phyloP scores from a whole-genome alignment of 2,329 filamentous ascomycete genomes.

The Talaromyces rugulosus region DNA sequence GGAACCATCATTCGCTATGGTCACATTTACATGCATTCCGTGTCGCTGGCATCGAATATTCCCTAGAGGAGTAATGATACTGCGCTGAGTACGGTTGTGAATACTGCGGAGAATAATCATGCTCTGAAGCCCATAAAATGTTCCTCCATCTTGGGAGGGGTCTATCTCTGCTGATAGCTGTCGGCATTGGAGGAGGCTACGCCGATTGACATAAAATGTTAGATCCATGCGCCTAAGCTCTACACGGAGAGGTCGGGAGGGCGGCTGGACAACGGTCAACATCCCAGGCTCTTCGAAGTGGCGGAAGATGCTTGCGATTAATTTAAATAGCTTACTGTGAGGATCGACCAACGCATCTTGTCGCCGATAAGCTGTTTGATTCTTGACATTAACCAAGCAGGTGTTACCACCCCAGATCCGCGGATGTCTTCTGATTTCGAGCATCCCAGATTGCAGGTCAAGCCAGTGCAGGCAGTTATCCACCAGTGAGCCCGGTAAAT shows the following conservation, averaged over 20 bases:
- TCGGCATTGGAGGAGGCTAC: constrained; percentile 41
- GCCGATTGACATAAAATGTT: constrained; percentile 48
- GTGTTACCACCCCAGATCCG: constrained; percentile 40
- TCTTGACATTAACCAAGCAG: constrained; percentile 39
- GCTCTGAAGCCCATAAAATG: constrained; percentile 56
- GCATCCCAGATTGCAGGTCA: constrained; percentile 38
- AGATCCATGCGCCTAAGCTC: constrained; percentile 53
- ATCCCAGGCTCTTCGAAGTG: constrained; percentile 45
- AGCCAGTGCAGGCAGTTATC: constrained; percentile 59
- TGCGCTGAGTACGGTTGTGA: constrained; percentile 39
- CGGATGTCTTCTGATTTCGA: constrained; percentile 52
- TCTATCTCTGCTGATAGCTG: constrained; percentile 54
- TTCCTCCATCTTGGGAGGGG: constrained; percentile 55
- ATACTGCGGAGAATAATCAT: constrained; percentile 55
- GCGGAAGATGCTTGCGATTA: constrained; percentile 44
- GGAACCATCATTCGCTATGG: constrained; percentile 26
- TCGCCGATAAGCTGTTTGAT: neutral
- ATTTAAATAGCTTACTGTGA: constrained; percentile 36
- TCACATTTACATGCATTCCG: constrained; percentile 43
- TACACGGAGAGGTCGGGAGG: constrained; percentile 31
- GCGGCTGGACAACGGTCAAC: constrained; percentile 48
- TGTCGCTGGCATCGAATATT: constrained; percentile 21
- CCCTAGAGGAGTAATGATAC: constrained; percentile 54
- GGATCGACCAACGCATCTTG: constrained; percentile 41
- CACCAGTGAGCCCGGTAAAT: constrained; percentile 51